Conservation (phyloP, 805 yeast species). For the Candida khao-thaluensis region DNA sequence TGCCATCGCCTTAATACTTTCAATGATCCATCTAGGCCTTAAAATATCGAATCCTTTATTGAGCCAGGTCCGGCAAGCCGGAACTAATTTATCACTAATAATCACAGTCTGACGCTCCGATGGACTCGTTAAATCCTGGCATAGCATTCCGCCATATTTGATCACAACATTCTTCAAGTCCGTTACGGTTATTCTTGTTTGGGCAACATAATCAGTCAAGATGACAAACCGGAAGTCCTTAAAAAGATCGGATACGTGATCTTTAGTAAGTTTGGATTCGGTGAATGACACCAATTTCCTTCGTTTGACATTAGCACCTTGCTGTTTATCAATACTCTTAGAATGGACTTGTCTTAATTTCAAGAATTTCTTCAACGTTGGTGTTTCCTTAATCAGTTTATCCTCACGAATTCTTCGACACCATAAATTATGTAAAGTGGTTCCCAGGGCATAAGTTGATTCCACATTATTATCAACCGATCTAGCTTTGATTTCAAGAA, state of each 20-base stretch:
- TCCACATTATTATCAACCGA: constrained; percentile 53
- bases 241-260: constrained; percentile 37
- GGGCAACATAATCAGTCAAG: constrained; percentile 30
- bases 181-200: constrained; percentile 26
- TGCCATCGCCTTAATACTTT: constrained; percentile 47
- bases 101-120: constrained; percentile 17
- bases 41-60: constrained; percentile 57
- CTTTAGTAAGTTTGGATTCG: constrained; percentile 12
- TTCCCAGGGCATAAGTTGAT: constrained; percentile 56
- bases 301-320: constrained; percentile 28
- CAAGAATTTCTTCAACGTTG: constrained; percentile 55
- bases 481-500: constrained; percentile 80
- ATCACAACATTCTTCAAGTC: constrained; percentile 40
- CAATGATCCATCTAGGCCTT: constrained; percentile 70
- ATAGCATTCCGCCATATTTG: constrained; percentile 51
- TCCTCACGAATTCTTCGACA: constrained; percentile 68
- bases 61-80: constrained; percentile 25
- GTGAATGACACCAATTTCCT: constrained; percentile 12
- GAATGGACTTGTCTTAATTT: constrained; percentile 32
- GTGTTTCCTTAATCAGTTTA: constrained; percentile 55
- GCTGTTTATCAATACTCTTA: constrained; percentile 24
- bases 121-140: constrained; percentile 9
- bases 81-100: constrained; percentile 27
- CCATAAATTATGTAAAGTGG: constrained; percentile 76
- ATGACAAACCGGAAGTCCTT: constrained; percentile 47